Base-by-base conservation (phyloP, 768 basidiomycete genomes). In the Sutorius australiensis region DNA sequence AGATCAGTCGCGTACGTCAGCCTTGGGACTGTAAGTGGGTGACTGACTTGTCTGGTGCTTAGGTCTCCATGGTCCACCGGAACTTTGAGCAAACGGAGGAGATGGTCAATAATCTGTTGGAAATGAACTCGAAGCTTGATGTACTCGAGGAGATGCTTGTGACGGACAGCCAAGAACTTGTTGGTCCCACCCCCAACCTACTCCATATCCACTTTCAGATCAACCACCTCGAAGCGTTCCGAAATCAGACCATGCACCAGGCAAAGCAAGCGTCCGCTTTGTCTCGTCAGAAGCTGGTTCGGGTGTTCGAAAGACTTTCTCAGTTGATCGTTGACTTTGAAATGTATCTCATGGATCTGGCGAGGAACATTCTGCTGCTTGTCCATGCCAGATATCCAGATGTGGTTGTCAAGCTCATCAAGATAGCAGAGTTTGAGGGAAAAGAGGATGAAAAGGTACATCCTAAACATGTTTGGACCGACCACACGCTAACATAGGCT, bases 1-100 rank as follows among this genome's bases (percentile, higher is more conserved):
- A 97, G 73, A 97, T 98, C 66, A 91, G 89, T 65, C 80, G 94
- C 71, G 95, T 97, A 64, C 51, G 86, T 76, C 13, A 8, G 40
- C 21, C 40, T 39, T 21, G 21, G 21, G 31, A 42, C n/a, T 21
- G 21, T 54, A 37, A 39, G 40, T 30, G 27, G 43, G 9, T 10
- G 9, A 50, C 55, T 45, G 17, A 24, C 11, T 14, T 14, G 48
- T n/a, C n/a, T n/a, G 36, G 11, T 46, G n/a, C 32, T 3, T 51
- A 98, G 94, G 94, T 97, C 3, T 98, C 95, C 6, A 84, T 89
- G 76, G 89, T 98, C 2, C 95, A 98, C 68, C 81, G 95, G 8
- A 94, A 95, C 66, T 95, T 98, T 61, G 84, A 92, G 57, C 89
- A 90, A 50, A 97, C 94, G 1, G 91, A 95, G 66, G 93, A 95